phyloP scores from a whole-genome alignment of 768 basidiomycete species.

The Boletus bicolor region DNA sequence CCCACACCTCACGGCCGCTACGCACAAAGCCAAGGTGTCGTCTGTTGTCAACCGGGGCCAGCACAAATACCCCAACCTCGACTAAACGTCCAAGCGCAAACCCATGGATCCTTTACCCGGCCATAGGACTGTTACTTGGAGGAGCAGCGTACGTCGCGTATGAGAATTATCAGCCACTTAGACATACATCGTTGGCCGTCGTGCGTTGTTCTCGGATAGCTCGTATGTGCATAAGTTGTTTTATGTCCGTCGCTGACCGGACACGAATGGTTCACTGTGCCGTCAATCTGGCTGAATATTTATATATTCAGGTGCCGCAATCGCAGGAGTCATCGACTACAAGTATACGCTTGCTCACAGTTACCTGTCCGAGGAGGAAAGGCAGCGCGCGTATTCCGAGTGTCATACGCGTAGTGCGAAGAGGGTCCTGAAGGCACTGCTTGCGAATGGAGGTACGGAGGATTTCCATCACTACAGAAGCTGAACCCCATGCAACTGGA shows the following conservation, averaged over 20 bases:
- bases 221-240: slow-evolving; percentile 36
- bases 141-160: slow-evolving; percentile 49
- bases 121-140: slow-evolving; percentile 24
- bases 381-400: slow-evolving; percentile 55
- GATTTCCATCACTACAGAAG: not conserved
- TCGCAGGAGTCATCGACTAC: slow-evolving; percentile 67
- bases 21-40: slow-evolving; percentile 5
- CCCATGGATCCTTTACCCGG: slow-evolving; percentile 28
- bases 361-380: slow-evolving; percentile 51
- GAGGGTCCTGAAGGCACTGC: slow-evolving; percentile 75
- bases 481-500: not conserved
- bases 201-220: slow-evolving; percentile 81
- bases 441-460: slow-evolving; percentile 78
- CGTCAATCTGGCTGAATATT: not conserved
- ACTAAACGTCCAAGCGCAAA: slow-evolving; percentile 8
- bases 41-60: slow-evolving; percentile 12
- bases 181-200: slow-evolving; percentile 70
- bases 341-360: slow-evolving; percentile 58
- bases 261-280: slow-evolving; percentile 17
- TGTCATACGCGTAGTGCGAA: slow-evolving; percentile 84
- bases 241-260: slow-evolving; percentile 20
- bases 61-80: not conserved
- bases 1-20: not conserved
- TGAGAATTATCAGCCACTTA: slow-evolving; percentile 66
- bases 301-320: slow-evolving; percentile 49